These are phyloP conservation scores for Poronia punctata DNA, from an alignment of 495 filamentous ascomycete species.

Conservation along the genomic window DNA sequence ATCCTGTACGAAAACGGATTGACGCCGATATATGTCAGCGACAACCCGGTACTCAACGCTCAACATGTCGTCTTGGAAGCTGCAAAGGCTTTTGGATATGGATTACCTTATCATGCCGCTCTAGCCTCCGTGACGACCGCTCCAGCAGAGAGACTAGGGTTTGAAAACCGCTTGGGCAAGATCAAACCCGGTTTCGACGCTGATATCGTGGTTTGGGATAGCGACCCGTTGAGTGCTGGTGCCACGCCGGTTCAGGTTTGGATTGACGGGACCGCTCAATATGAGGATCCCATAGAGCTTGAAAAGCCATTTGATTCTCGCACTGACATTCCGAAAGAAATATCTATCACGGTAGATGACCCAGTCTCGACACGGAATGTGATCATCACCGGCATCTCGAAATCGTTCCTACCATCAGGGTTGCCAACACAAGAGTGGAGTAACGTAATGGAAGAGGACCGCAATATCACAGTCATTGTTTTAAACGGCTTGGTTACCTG, in stretches of 20 bases:
- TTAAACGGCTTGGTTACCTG: constrained; percentile 45
- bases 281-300: constrained; percentile 37
- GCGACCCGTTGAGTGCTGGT: constrained; percentile 54
- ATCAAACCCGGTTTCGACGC: constrained; percentile 57
- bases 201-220: constrained; percentile 61
- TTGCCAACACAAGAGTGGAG: not conserved
- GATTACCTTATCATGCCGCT: constrained; percentile 53
- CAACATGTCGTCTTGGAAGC: constrained; percentile 52
- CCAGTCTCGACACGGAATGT: constrained; percentile 27
- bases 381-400: constrained; percentile 42
- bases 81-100: constrained; percentile 53
- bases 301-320: constrained; percentile 26
- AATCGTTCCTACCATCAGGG: constrained; percentile 30
- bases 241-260: constrained; percentile 57
- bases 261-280: constrained; percentile 54
- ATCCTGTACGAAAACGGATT: constrained; percentile 53
- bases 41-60: constrained; percentile 45
- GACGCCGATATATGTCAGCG: constrained; percentile 42
- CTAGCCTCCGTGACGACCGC: constrained; percentile 54
- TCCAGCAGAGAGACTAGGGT: constrained; percentile 51
- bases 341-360: constrained; percentile 28
- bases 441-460: not conserved
- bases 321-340: constrained; percentile 22
- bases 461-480: constrained; percentile 33
- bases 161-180: constrained; percentile 55